Evolutionary conservation across 768 basidiomycete genomes (phyloP), one percentile per base, ranked within the genome.

Genomic region (Collybia sordida): DNA sequence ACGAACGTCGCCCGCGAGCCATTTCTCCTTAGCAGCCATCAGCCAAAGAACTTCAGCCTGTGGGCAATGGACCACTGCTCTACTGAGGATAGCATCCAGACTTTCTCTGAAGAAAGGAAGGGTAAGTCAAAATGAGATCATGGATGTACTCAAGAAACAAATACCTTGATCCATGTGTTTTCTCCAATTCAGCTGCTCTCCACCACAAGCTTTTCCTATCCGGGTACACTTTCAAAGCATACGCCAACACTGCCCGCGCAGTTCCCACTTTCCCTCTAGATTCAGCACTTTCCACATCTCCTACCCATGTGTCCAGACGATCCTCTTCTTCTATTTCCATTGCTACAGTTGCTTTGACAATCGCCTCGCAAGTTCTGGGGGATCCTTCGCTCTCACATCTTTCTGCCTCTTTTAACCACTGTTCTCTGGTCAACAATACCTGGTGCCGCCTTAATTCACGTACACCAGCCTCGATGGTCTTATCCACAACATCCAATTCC

Each of bases 321-420:
- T 98, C 95, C 62, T 98, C 95, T 62, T 98, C 96, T 60, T 98
- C 96, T 4, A 98, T 72, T 37, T 97, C 97, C 81, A 96, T 90
- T 19, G 84, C 86, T 6, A 98, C 76, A 2, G 93, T 96, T 2
- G 93, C 95, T 66, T 94, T 97, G 49, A 98, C 79, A 58, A 98
- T 98, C 2, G 94, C 95, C 65, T 96, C 93, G 55, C 88, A 91
- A 3, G 95, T 97, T 60, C 89, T 70, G 12, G 85, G 83, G 15
- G 86, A 88, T 1, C 90, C 93, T 49, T 98, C 93, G 1, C 63
- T 70, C 65, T 99, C 96, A 59, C 93, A 95, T 50, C 81, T 78
- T 65, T 98, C 96, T 0, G 96, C 97, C 70, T 98, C 94, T 65
- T 89, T 88, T 44, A 98, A 64, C 97, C 97, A 99, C 64, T 97